These are phyloP conservation scores for Phytophthora sojae DNA, from an alignment of 352 stramenopile genomes.

Conservation along the genomic window DNA sequence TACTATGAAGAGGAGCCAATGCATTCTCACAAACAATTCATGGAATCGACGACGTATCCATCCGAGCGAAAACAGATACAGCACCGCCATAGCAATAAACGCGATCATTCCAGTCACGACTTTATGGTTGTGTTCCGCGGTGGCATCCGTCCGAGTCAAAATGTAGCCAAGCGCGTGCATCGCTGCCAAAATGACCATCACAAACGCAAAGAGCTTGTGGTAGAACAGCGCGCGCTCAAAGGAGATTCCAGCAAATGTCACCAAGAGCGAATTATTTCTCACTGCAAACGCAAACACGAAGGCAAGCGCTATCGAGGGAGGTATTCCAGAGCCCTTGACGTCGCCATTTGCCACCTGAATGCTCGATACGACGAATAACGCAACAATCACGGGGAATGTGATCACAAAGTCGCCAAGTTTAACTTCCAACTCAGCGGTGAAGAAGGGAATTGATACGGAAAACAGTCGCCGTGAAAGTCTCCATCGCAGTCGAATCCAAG, in stretches of 20 bases:
- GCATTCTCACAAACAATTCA: conserved; percentile 50
- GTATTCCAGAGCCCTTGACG: conserved; percentile 23
- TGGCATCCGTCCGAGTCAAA: conserved; percentile 2
- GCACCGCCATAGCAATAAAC: conserved; percentile 37
- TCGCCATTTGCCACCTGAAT: conserved; percentile 11
- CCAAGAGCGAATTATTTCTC: conserved; percentile 56
- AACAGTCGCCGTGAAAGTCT: conserved; percentile 31
- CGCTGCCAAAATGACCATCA: conserved; percentile 36
- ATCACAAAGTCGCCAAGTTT: conserved; percentile 46
- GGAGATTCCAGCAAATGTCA: conserved; percentile 41
- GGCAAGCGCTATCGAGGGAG: conserved; percentile 36
- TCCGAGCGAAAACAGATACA: conserved; percentile 41
- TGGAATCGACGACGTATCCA: conserved; percentile 49
- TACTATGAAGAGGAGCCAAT: conserved; percentile 60
- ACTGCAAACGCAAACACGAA: conserved; percentile 44
- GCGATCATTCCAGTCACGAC: conserved; percentile 27
- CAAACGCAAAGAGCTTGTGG: conserved; percentile 51
- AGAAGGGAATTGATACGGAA: conserved; percentile 24
- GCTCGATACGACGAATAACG: conserved; percentile 20
- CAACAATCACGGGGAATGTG: conserved; percentile 25
- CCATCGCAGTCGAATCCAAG: conserved; percentile 33
- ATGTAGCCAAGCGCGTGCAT: conserved; percentile 50
- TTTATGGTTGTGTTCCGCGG: neutral
- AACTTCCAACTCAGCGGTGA: conserved; percentile 36
- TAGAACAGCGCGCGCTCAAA: conserved; percentile 59